Evolutionary conservation across 768 basidiomycete species (phyloP).

Genomic region (Mycena latifolia): DNA sequence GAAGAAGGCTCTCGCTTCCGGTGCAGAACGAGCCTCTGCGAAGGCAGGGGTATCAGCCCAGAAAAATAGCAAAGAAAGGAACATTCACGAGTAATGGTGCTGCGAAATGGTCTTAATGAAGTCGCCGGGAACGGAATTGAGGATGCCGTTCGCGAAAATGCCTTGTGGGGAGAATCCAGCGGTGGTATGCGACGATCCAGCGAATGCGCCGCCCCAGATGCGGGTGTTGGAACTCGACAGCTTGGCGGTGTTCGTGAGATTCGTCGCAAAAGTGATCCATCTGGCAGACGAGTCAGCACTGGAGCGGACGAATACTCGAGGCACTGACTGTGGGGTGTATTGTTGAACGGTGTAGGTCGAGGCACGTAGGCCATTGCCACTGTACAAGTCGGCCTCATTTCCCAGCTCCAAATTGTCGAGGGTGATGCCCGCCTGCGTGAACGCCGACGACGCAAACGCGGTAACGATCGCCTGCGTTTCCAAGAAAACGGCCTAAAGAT

Average conservation of each 20-base stretch:
- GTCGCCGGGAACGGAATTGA: constrained; percentile 59
- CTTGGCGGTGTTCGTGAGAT: constrained; percentile 60
- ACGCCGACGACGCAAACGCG: constrained; percentile 57
- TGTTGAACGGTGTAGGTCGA: constrained; percentile 53
- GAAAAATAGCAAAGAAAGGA: too few relatives aligned
- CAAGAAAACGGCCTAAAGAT: constrained; percentile 51
- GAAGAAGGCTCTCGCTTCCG: too few relatives aligned
- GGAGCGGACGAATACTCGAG: constrained; percentile 7
- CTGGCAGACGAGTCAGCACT: constrained; percentile 42
- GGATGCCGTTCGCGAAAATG: constrained; percentile 62
- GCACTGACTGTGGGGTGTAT: constrained; percentile 64
- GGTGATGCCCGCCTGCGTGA: constrained; percentile 57
- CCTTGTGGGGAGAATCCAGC: too few relatives aligned
- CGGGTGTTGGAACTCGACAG: too few relatives aligned
- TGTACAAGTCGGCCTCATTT: too few relatives aligned
- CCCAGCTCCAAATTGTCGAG: too few relatives aligned
- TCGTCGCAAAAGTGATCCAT: constrained; percentile 66
- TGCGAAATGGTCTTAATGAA: constrained; percentile 71
- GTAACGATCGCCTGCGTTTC: constrained; percentile 60
- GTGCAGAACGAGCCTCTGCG: too few relatives aligned
- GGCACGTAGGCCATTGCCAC: constrained; percentile 59
- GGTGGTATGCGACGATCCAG: too few relatives aligned
- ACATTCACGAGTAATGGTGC: constrained; percentile 52
- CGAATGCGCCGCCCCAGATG: too few relatives aligned
- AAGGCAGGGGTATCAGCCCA: too few relatives aligned